Evolutionary conservation across 768 basidiomycete species (phyloP).

Genomic region (Boletus rubescentipes): DNA sequence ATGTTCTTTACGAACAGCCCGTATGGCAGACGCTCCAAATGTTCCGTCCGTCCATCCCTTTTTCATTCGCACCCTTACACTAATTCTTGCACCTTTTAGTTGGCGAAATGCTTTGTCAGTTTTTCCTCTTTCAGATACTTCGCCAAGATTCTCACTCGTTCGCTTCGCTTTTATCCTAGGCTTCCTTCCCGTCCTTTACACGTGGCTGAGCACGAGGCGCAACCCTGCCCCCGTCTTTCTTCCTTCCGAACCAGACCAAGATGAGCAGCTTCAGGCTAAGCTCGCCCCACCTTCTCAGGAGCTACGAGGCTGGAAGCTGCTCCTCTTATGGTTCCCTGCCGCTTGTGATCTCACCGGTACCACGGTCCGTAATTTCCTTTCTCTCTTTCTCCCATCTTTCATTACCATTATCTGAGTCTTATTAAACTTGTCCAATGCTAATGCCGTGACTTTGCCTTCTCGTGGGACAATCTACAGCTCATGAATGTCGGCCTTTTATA

Average conservation of each 20-base stretch:
- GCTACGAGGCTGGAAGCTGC: conserved; percentile 65
- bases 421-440: conserved; percentile 12
- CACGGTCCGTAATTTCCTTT: conserved; percentile 55
- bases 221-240: conserved; percentile 53
- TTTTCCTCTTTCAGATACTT: conserved; percentile 12
- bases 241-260: conserved; percentile 48
- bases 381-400: conserved; percentile 10
- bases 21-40: conserved; percentile 92
- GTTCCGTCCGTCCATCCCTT: conserved; percentile 61
- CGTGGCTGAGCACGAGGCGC: conserved; percentile 53
- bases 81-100: conserved; percentile 51
- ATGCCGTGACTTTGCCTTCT: conserved; percentile 16
- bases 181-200: conserved; percentile 81
- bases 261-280: conserved; percentile 39
- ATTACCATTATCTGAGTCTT: conserved; percentile 4
- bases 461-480: conserved; percentile 40
- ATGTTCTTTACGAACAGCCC: conserved; percentile 88
- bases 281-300: conserved; percentile 33
- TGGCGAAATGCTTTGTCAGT: conserved; percentile 92
- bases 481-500: conserved; percentile 97
- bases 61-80: conserved; percentile 6
- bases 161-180: conserved; percentile 44
- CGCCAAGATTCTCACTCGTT: conserved; percentile 15
- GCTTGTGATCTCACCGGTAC: conserved; percentile 89
- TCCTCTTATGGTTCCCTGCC: conserved; percentile 87